These are phyloP conservation scores for Ophiorrhiza pumila DNA, from an alignment of 257 asterid genomes.

Conservation along the genomic window DNA sequence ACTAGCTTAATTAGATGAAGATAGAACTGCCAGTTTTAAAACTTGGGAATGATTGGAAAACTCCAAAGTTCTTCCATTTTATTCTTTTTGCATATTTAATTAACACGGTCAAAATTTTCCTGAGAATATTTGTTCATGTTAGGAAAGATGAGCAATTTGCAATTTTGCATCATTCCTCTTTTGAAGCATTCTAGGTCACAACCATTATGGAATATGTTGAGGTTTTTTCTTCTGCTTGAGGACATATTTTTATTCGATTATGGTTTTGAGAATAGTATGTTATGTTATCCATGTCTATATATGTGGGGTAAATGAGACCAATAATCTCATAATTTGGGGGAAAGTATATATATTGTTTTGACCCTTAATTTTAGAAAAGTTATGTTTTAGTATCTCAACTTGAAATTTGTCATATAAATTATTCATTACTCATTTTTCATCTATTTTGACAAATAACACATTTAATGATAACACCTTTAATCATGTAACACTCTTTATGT, in stretches of 20 bases:
- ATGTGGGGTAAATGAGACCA: too few species aligned
- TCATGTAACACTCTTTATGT: too few species aligned
- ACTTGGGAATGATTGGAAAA: conserved; percentile 17
- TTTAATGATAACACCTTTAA: too few species aligned
- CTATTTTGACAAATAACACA: too few species aligned
- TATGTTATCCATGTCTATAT: too few species aligned
- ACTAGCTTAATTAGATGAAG: conserved; percentile 1
- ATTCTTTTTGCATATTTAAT: not conserved
- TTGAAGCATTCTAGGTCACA: conserved; percentile 14
- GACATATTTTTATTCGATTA: conserved; percentile 11
- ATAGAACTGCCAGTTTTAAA: not conserved
- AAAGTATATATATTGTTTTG: too few species aligned
- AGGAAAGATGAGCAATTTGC: conserved; percentile 14
- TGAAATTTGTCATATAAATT: too few species aligned
- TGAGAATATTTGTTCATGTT: conserved; percentile 10
- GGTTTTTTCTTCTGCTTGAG: not conserved
- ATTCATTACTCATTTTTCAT: too few species aligned
- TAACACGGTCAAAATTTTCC: conserved; percentile 13
- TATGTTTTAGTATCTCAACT: too few species aligned
- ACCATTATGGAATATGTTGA: conserved; percentile 12
- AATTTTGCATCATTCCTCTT: conserved; percentile 24
- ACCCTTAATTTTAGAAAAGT: too few species aligned
- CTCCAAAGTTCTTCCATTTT: not conserved
- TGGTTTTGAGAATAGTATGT: conserved; percentile 5
- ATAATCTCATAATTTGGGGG: too few species aligned